A percentile compares a stretch with the other conserved stretches of the same genome.
phyloP scores from a whole-genome alignment of 768 basidiomycete species.

The Leccinum uliginosum region DNA sequence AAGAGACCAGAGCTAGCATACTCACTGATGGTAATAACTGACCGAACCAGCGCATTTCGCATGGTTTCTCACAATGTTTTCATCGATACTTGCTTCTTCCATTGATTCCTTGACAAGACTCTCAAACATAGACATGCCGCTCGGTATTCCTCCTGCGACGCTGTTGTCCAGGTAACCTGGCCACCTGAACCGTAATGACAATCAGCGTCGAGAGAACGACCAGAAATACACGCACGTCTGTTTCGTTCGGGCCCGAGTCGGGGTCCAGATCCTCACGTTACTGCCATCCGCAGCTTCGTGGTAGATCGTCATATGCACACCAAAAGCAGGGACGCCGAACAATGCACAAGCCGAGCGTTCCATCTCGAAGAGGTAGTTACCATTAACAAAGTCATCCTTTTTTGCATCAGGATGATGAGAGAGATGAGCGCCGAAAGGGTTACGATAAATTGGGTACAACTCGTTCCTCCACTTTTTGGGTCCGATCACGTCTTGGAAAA shows the following conservation, averaged over 20 bases:
- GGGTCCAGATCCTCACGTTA: slow-evolving; percentile 73
- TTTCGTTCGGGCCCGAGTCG: slow-evolving; percentile 80
- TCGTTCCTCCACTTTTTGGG: slow-evolving; percentile 83
- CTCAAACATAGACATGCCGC: slow-evolving; percentile 68
- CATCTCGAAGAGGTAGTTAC: slow-evolving; percentile 81
- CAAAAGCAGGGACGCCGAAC: slow-evolving; percentile 88
- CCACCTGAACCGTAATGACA: slow-evolving; percentile 44
- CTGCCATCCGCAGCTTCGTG: slow-evolving; percentile 33
- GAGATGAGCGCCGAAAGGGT: slow-evolving; percentile 56
- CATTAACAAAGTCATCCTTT: slow-evolving; percentile 27
- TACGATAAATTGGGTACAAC: slow-evolving; percentile 70
- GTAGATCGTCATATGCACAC: slow-evolving; percentile 85
- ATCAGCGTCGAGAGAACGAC: background rate
- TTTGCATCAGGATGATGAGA: slow-evolving; percentile 30
- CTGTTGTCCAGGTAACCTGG: slow-evolving; percentile 87
- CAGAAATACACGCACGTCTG: slow-evolving; percentile 60
- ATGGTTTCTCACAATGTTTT: slow-evolving; percentile 55
- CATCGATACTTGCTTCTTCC: slow-evolving; percentile 86
- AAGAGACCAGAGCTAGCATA: background rate
- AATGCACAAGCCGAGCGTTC: slow-evolving; percentile 86
- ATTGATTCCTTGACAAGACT: slow-evolving; percentile 85
- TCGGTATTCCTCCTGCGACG: slow-evolving; percentile 88
- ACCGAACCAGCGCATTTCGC: slow-evolving; percentile 62
- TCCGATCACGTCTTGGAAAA: slow-evolving; percentile 64
- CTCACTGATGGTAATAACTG: slow-evolving; percentile 78